Conservation (phyloP, 148 eudicot genomes). For the Rhododendron vialii region DNA sequence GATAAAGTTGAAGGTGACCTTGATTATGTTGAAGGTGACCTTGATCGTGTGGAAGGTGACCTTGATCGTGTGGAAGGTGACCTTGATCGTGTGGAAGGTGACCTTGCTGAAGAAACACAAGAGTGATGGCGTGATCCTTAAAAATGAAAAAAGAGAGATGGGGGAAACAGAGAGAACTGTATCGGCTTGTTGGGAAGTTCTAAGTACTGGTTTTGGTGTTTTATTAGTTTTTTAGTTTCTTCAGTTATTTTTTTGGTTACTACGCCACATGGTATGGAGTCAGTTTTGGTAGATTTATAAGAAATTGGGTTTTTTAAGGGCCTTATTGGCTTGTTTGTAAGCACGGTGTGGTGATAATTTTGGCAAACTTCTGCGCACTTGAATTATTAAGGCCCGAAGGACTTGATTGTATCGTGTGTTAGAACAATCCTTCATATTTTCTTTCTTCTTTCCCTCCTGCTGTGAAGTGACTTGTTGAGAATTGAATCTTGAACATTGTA, state of each 20-base stretch:
- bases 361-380: not conserved
- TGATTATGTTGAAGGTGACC: conserved; percentile 37
- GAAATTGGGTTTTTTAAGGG: conserved; percentile 7
- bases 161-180: not conserved
- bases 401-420: not conserved
- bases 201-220: conserved; percentile 1
- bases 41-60: conserved; percentile 30
- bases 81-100: conserved; percentile 31
- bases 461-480: not conserved
- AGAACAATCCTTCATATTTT: not conserved
- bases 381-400: not conserved
- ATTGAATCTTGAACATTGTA: not conserved
- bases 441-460: not conserved
- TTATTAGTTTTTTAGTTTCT: not conserved
- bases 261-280: not conserved
- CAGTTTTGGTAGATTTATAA: conserved; percentile 18
- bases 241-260: not conserved
- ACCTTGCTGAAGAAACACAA: conserved; percentile 22
- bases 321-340: conserved; percentile 10
- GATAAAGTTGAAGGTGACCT: conserved; percentile 39
- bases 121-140: conserved; percentile 13
- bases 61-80: conserved; percentile 36
- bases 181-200: not conserved
- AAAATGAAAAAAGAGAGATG: not conserved
- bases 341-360: not conserved